Conservation (phyloP, 1,139 yeast genomes). For the Suhomyces guaymorum region DNA sequence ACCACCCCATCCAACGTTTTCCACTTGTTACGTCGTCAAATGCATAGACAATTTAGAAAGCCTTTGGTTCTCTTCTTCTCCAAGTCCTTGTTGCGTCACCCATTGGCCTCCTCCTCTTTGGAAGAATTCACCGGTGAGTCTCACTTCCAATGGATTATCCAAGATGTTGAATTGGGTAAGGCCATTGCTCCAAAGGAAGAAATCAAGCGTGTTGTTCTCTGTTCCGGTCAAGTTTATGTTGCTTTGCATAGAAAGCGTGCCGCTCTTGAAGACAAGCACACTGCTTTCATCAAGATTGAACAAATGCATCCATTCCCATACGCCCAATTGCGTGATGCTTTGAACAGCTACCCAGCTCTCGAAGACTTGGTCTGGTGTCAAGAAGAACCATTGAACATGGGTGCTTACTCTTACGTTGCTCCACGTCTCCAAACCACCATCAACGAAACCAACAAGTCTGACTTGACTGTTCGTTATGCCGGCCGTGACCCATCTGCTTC, state of each 20-base stretch:
- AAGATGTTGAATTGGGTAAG: constrained; percentile 82
- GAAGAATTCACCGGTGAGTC: constrained; percentile 89
- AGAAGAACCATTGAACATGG: constrained; percentile 99
- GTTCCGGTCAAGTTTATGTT: constrained; percentile 94
- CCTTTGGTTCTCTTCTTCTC: constrained; percentile 90
- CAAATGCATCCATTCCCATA: constrained; percentile 99
- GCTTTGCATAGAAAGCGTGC: constrained; percentile 89
- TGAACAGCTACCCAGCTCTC: constrained; percentile 76
- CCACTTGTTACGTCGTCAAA: constrained; percentile 98
- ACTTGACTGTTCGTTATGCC: constrained; percentile 70
- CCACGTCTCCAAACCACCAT: constrained; percentile 83
- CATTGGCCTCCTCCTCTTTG: constrained; percentile 86
- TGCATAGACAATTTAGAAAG: constrained; percentile 99
- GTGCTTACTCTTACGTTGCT: constrained; percentile 74
- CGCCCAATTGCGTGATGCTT: constrained; percentile 84
- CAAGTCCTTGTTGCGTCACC: constrained; percentile 93
- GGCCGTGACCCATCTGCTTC: constrained; percentile 99
- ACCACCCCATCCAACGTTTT: constrained; percentile 96
- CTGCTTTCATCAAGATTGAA: constrained; percentile 88
- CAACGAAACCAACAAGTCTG: constrained; percentile 67
- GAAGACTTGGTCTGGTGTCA: constrained; percentile 96
- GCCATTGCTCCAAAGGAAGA: constrained; percentile 75
- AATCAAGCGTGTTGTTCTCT: constrained; percentile 81
- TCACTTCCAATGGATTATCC: constrained; percentile 93
- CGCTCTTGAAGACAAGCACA: constrained; percentile 67